Conservation (phyloP, 2,329 filamentous ascomycete genomes). For the Colletotrichum viniferum region DNA sequence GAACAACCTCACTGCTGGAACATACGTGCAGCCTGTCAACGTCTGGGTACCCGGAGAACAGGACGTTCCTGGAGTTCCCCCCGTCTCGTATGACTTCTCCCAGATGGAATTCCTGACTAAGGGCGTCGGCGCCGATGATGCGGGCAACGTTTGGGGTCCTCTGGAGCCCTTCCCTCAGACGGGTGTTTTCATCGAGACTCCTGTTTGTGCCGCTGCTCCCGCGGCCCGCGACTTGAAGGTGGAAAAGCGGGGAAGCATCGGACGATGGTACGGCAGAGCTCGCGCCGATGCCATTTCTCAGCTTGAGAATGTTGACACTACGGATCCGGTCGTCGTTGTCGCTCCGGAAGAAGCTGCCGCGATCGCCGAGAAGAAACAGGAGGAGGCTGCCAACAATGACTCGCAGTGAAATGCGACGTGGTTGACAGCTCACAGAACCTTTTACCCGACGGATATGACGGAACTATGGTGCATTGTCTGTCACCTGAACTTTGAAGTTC, state of each 20-base stretch:
- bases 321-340: conserved; percentile 3
- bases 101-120: conserved; percentile 37
- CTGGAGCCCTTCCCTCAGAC: conserved; percentile 41
- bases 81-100: conserved; percentile 38
- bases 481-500: neutral
- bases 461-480: neutral
- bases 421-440: neutral
- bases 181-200: conserved; percentile 33
- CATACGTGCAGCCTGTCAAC: conserved; percentile 39
- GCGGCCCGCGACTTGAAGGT: neutral
- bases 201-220: neutral
- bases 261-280: conserved; percentile 19
- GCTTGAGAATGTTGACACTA: conserved; percentile 17
- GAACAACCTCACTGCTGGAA: conserved; percentile 38
- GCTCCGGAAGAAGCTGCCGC: neutral
- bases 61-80: conserved; percentile 36
- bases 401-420: neutral
- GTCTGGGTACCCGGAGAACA: conserved; percentile 42
- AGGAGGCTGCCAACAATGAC: neutral
- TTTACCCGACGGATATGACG: neutral
- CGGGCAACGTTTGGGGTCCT: conserved; percentile 39
- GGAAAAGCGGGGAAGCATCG: neutral
- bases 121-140: conserved; percentile 37
- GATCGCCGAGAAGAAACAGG: neutral
- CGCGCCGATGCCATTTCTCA: conserved; percentile 18